Base-by-base conservation (phyloP, 2,329 filamentous ascomycete species). In the Stachybotrys chartarum region DNA sequence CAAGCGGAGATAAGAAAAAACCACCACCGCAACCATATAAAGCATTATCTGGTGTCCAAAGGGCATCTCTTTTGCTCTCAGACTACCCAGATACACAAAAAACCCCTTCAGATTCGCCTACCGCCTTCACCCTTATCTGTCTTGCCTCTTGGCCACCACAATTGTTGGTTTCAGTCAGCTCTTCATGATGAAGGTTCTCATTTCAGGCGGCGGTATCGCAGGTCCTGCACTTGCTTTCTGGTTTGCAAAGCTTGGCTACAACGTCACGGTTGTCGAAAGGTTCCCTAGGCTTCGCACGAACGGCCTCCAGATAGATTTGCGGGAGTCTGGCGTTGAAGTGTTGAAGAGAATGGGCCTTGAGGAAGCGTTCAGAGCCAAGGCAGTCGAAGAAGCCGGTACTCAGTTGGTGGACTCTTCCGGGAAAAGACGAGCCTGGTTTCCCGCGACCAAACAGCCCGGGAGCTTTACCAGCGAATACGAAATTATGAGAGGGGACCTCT, bases 401-500 rank as follows among this genome's bases (percentile, higher is more conserved):
- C 57, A 69, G 8, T 55, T 82, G 12, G 70, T 82, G 14, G 72
- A 82, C 59, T 57, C 57, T 2, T 58, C 63, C 0, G 77, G 77
- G 18, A 65, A 62, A 1, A 51, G 60, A 2, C 63, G 65, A 30
- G 80, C 72, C 3, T 67, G 64, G 5, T 69, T 81, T 42, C 66
- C 63, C 35, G 67, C 66, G 45, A 77, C 74, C 56, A 64, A 71
- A 53, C 75, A 75, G 0, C 60, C 59, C 30, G 76, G 79, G 59
- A 65, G 63, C 4, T 63, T 81, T 35, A 80, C 78, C 1, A 75
- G 73, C 54, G 80, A 84, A 56, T 83, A 73, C 58, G 82, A 85
- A 66, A 79, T 85, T 52, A 78, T 84, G 72, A 70, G 81, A 2
- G 79, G 78, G 1, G 79, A 83, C 54, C 62, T 85, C n/a, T 72